A percentile compares a stretch with the other conserved stretches of the same genome.
phyloP scores from a whole-genome alignment of 2,329 filamentous ascomycete species.

The Corinectria fuckeliana region DNA sequence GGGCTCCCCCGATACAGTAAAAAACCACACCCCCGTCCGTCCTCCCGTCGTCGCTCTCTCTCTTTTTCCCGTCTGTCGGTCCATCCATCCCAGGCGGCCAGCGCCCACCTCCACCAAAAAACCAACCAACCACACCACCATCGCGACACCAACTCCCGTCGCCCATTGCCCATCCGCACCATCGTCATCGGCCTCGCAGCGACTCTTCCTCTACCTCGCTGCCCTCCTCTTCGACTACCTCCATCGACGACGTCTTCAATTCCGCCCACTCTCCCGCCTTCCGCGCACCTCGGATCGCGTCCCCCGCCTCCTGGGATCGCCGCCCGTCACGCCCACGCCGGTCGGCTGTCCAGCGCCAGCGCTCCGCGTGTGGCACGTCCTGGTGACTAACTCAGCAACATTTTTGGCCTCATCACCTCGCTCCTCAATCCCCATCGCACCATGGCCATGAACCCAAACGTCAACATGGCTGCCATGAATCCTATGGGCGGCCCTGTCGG shows the following conservation, averaged over 20 bases:
- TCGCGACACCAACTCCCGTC: conserved; percentile 22
- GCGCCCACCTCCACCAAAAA: conserved; percentile 24
- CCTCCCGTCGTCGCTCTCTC: conserved; percentile 18
- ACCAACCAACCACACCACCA: conserved; percentile 24
- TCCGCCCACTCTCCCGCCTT: conserved; percentile 29
- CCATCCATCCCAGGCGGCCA: conserved; percentile 18
- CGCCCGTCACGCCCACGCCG: conserved; percentile 43
- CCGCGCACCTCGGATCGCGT: conserved; percentile 38
- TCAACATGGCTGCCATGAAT: conserved; percentile 72
- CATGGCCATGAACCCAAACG: conserved; percentile 64
- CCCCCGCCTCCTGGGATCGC: conserved; percentile 37
- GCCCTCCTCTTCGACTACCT: neutral
- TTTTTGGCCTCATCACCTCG: conserved; percentile 31
- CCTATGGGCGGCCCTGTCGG: conserved; percentile 73
- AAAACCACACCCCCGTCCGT: conserved; percentile 16
- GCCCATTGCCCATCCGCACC: conserved; percentile 13
- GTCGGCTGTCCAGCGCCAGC: conserved; percentile 41
- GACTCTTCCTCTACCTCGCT: neutral
- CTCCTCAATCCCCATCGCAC: conserved; percentile 28
- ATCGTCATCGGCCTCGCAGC: conserved; percentile 10
- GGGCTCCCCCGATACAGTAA: conserved; percentile 21
- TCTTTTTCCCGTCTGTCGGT: conserved; percentile 21
- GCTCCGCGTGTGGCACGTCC: conserved; percentile 43
- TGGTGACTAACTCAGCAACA: conserved; percentile 43
- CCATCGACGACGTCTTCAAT: conserved; percentile 22